Evolutionary conservation across 1,139 yeast genomes (phyloP).

Genomic region (Debaryomycetaceae sp.): DNA sequence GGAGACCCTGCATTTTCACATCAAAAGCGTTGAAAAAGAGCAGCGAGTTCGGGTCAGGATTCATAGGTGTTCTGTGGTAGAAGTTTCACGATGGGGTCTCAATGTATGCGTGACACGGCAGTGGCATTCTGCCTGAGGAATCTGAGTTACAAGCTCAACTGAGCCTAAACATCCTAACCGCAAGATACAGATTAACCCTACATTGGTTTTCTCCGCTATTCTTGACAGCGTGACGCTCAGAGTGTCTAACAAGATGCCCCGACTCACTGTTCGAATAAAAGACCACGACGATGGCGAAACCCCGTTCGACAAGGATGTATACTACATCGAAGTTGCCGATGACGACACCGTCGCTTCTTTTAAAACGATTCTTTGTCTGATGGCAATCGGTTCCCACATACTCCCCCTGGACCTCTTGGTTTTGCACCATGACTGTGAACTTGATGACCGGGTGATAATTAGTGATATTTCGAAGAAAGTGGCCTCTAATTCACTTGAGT

Average conservation of each 20-base stretch:
- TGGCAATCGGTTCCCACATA: neutral
- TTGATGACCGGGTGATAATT: neutral
- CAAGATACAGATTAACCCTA: neutral
- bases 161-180: neutral
- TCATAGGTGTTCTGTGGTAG: no score
- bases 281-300: neutral
- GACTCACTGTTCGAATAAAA: neutral
- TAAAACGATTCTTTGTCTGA: neutral
- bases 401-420: neutral
- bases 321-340: neutral
- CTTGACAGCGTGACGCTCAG: neutral
- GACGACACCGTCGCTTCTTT: neutral
- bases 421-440: neutral
- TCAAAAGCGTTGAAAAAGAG: neutral
- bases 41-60: no score
- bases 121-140: no score
- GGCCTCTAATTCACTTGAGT: conserved; percentile 1
- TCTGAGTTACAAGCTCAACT: no score
- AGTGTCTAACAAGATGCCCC: neutral
- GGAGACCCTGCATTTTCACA: no score
- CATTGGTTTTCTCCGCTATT: neutral
- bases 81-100: no score
- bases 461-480: conserved; percentile 1
- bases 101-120: no score
- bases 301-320: neutral